Conservation (phyloP, 176 grass and related monocot species). For the Areca catechu region DNA sequence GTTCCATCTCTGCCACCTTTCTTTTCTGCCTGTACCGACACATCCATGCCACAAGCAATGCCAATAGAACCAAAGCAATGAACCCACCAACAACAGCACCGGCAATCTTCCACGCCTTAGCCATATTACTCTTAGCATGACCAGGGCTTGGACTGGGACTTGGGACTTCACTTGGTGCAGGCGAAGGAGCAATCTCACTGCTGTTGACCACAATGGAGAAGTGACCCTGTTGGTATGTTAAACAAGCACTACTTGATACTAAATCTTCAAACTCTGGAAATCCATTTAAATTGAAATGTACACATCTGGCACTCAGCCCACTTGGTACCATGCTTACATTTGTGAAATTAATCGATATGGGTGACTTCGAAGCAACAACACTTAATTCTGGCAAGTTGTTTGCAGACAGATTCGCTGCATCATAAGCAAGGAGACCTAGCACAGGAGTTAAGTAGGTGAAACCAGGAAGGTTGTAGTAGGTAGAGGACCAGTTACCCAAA, state of each 20-base stretch:
- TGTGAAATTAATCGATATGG: conserved; percentile 45
- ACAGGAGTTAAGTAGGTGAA: conserved; percentile 82
- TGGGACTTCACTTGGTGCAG: conserved; percentile 9
- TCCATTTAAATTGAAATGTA: conserved; percentile 55
- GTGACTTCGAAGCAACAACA: conserved; percentile 29
- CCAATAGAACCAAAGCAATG: conserved; percentile 35
- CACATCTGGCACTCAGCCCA: conserved; percentile 34
- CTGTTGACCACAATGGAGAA: conserved; percentile 82
- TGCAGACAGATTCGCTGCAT: conserved; percentile 54
- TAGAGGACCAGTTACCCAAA: conserved; percentile 35
- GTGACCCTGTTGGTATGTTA: conserved; percentile 48
- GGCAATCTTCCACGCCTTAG: conserved; percentile 61
- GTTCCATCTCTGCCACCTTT: conserved; percentile 56
- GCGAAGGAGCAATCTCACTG: conserved; percentile 38
- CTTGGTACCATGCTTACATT: conserved; percentile 19
- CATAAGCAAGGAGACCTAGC: conserved; percentile 64
- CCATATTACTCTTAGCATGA: conserved; percentile 27
- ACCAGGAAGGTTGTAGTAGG: conserved; percentile 65
- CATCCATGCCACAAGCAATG: conserved; percentile 35
- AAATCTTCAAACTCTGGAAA: conserved; percentile 48
- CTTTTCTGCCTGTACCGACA: conserved; percentile 30
- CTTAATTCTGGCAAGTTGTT: conserved; percentile 42
- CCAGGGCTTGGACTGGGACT: too few species aligned
- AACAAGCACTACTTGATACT: conserved; percentile 31
- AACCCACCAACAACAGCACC: conserved; percentile 32